phyloP scores from a whole-genome alignment of 768 basidiomycete genomes.

The Boletus fagicola region DNA sequence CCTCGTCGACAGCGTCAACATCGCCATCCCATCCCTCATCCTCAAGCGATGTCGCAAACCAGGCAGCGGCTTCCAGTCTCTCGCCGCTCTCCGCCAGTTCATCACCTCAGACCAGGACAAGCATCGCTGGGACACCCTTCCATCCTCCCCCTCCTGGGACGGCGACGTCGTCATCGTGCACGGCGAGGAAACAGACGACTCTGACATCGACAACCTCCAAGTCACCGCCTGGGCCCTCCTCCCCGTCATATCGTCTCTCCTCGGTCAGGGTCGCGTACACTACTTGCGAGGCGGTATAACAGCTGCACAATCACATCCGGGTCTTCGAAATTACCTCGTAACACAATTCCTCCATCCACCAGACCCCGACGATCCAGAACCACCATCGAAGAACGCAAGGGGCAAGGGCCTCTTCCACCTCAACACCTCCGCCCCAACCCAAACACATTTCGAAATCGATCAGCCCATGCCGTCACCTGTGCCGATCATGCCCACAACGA shows the following conservation, averaged over 20 bases:
- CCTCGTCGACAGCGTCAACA: slow-evolving; percentile 70
- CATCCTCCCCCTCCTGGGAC: slow-evolving; percentile 61
- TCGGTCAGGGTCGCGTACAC: slow-evolving; percentile 53
- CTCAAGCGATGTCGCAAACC: slow-evolving; percentile 80
- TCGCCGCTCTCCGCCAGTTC: slow-evolving; percentile 74
- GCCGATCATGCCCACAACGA: slow-evolving; percentile 54
- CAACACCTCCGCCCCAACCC: slow-evolving; percentile 53
- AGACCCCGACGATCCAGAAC: slow-evolving; percentile 13
- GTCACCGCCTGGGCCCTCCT: slow-evolving; percentile 71
- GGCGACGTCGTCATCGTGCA: slow-evolving; percentile 69
- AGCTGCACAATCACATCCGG: slow-evolving; percentile 55
- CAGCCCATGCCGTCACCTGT: slow-evolving; percentile 49
- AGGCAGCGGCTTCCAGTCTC: slow-evolving; percentile 59
- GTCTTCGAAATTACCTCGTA: slow-evolving; percentile 52
- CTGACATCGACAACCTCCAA: slow-evolving; percentile 54
- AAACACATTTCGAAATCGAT: slow-evolving; percentile 61
- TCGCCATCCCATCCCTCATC: slow-evolving; percentile 88
- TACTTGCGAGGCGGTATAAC: slow-evolving; percentile 75
- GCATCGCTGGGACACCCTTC: slow-evolving; percentile 59
- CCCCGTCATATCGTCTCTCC: slow-evolving; percentile 57
- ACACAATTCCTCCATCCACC: slow-evolving; percentile 14
- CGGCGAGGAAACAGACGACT: slow-evolving; percentile 73
- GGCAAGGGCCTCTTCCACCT: slow-evolving; percentile 64
- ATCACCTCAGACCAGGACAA: slow-evolving; percentile 78
- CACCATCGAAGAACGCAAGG: slow-evolving; percentile 31